These are phyloP conservation scores for Silene coronaria DNA, from an alignment of 179 eudicot genomes.

Conservation along the genomic window DNA sequence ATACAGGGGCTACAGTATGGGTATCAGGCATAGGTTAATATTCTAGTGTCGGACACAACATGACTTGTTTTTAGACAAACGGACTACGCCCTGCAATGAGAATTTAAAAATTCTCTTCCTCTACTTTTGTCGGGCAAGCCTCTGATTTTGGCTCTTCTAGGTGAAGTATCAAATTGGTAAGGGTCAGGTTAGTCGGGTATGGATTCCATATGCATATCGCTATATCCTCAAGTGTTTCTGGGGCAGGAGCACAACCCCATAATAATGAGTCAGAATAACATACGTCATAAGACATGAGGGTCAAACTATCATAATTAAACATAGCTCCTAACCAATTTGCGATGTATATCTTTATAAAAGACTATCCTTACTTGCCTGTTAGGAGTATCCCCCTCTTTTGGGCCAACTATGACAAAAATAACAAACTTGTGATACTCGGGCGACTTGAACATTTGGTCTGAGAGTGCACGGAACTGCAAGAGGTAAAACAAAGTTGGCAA, in stretches of 20 bases:
- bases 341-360: neutral
- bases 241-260: neutral
- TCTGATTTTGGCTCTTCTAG: neutral
- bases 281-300: neutral
- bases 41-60: neutral
- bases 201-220: too few species aligned
- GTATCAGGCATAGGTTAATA: neutral
- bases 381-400: conserved; percentile 97
- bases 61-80: neutral
- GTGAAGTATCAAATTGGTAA: neutral
- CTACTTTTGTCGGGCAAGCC: neutral
- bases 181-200: too few species aligned
- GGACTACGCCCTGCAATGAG: neutral
- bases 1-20: neutral
- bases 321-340: neutral
- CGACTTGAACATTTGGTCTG: conserved; percentile 74
- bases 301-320: neutral
- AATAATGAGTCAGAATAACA: neutral
- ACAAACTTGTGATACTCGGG: conserved; percentile 83
- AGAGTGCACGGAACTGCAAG: conserved; percentile 88
- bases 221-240: neutral
- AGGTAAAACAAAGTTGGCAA: conserved; percentile 14
- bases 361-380: conserved; percentile 64
- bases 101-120: neutral
- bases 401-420: conserved; percentile 93